Conservation (phyloP, 2,329 filamentous ascomycete species). For the Stylonectria norvegica region DNA sequence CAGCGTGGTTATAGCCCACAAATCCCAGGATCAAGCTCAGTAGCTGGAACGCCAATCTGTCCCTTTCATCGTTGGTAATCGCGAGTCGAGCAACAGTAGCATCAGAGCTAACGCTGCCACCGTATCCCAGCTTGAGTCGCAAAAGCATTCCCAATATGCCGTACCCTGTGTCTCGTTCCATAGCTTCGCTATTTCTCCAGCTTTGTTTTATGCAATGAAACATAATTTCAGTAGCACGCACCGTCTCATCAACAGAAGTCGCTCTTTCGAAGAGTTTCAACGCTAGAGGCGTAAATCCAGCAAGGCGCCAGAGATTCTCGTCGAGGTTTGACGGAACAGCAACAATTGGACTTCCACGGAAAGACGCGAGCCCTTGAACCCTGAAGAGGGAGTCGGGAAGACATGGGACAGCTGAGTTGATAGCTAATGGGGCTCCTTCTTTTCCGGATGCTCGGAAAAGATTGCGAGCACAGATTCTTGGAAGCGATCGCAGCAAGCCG, state of each 20-base stretch:
- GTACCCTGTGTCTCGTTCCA: slow-evolving; percentile 95
- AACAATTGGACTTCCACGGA: slow-evolving; percentile 81
- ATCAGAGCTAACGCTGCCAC: slow-evolving; percentile 30
- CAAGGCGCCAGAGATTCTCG: slow-evolving; percentile 86
- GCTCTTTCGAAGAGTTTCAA: slow-evolving; percentile 82
- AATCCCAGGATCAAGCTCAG: slow-evolving; percentile 78
- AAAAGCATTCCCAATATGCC: slow-evolving; percentile 80
- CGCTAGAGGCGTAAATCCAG: slow-evolving; percentile 83
- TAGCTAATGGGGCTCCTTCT: slow-evolving; percentile 69
- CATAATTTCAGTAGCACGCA: slow-evolving; percentile 76
- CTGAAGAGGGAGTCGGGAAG: slow-evolving; percentile 86
- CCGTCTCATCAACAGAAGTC: slow-evolving; percentile 63
- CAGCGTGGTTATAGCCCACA: slow-evolving; percentile 79
- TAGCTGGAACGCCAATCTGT: slow-evolving; percentile 58
- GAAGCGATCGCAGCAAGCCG: slow-evolving; percentile 72
- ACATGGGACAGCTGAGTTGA: slow-evolving; percentile 83
- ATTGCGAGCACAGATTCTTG: slow-evolving; percentile 66
- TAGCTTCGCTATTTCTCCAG: slow-evolving; percentile 97
- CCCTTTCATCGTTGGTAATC: slow-evolving; percentile 51
- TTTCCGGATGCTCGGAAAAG: slow-evolving; percentile 37
- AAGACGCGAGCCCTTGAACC: slow-evolving; percentile 73
- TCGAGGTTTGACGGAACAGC: slow-evolving; percentile 80
- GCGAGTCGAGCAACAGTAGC: slow-evolving; percentile 37
- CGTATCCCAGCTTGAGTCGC: slow-evolving; percentile 72
- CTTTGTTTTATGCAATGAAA: slow-evolving; percentile 84